phyloP scores from a whole-genome alignment of 345 rosid genomes.

The Camelina neglecta region DNA sequence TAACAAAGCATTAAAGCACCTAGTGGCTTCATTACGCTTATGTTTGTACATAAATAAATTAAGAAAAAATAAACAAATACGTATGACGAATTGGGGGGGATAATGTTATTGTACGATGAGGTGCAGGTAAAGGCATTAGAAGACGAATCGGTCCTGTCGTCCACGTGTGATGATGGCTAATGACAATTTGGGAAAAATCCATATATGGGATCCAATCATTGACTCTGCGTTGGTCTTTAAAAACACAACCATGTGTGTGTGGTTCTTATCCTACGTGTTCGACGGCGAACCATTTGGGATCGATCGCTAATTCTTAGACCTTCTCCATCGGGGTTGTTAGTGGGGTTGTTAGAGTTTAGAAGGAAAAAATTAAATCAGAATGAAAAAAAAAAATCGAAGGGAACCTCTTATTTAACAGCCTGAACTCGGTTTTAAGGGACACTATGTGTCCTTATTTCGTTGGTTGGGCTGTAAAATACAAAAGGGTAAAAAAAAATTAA shows the following conservation, averaged over 20 bases:
- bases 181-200: slow-evolving; percentile 33
- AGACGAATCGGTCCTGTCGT: neutral
- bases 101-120: slow-evolving; percentile 21
- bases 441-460: too few species aligned
- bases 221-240: slow-evolving; percentile 28
- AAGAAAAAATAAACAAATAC: slow-evolving; percentile 8
- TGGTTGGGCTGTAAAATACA: too few species aligned
- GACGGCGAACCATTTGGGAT: slow-evolving; percentile 32
- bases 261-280: slow-evolving; percentile 2
- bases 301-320: neutral
- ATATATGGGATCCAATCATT: slow-evolving; percentile 38
- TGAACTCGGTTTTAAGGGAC: too few species aligned
- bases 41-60: neutral
- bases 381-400: too few species aligned
- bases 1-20: slow-evolving; percentile 49
- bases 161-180: slow-evolving; percentile 34
- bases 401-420: too few species aligned
- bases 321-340: too few species aligned
- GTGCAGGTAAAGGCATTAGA: neutral
- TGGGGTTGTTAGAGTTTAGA: too few species aligned
- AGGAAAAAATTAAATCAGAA: too few species aligned
- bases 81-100: slow-evolving; percentile 1
- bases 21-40: slow-evolving; percentile 27
- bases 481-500: too few species aligned
- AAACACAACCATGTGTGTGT: slow-evolving; percentile 21